Base-by-base conservation (phyloP, 257 asterid species). In the Jaltomata sinuosa region DNA sequence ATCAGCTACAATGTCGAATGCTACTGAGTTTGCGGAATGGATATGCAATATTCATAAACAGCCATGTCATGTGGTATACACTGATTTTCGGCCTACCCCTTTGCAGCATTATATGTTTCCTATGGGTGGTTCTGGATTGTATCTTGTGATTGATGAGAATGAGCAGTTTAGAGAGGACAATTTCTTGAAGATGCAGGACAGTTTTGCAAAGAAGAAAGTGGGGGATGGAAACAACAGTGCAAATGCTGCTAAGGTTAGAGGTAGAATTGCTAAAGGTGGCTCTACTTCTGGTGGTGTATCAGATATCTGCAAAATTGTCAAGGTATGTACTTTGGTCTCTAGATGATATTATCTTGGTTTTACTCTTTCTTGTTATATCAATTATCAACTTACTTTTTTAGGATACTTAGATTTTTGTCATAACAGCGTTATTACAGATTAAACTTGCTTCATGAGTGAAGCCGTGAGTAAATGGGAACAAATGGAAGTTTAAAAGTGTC, bases 1-100 rank as follows among this genome's bases (percentile, higher is more conserved):
- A 86, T 97, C 99, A 2, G 98, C 99, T 9, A 97, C 99, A 0
- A 97, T 97, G 99, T 97, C 99, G 2, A 97, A 97, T 89, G 99
- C 98, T 0, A 97, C 99, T 2, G 97, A 97, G 84, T 97, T 97
- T 89, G 99, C 99, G 8, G 98, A 97, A 86, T 97, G 97, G 99
- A 95, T 97, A 78, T 97, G 98, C 68, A 91, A 97, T 87, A 78
- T 97, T 81, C 99, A 97, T 87, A 95, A 96, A 82, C 98, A 94
- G 87, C 99, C 98, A 8, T 97, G 99, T 82, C 99, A 97, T 84
- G 99, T 97, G 61, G 98, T 94, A 74, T 97, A 97, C 84, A 97
- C 98, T 2, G 99, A 96, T 92, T 96, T 96, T 84, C 92, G 99
- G 86, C 99, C 99, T 3, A 96, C 99, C 0, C 99, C 99, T 14